These are phyloP conservation scores for Ganoderma resinaceum DNA, from an alignment of 1,284 basidiomycete species.

Conservation along the genomic window DNA sequence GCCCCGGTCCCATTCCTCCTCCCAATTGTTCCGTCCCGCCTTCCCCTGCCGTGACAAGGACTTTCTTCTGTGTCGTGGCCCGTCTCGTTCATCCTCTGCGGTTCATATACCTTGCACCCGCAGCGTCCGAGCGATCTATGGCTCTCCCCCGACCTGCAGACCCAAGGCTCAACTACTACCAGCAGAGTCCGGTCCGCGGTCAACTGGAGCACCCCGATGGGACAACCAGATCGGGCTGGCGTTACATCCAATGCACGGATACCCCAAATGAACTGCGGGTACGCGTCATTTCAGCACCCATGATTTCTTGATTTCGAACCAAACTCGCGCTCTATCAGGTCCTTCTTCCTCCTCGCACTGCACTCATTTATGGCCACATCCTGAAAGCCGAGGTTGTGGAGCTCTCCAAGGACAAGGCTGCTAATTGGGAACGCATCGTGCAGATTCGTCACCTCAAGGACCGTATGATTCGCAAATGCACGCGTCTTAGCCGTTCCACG, in stretches of 20 bases:
- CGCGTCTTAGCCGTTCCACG: conserved; percentile 55
- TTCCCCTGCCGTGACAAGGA: not conserved
- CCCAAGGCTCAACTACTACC: conserved; percentile 58
- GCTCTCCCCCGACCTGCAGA: conserved; percentile 32
- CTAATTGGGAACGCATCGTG: conserved; percentile 70
- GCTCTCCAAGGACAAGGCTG: conserved; percentile 58
- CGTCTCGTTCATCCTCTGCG: conserved; percentile 14
- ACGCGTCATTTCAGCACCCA: conserved; percentile 20
- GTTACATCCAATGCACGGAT: conserved; percentile 77
- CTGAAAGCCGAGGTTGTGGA: conserved; percentile 66
- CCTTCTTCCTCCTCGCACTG: conserved; percentile 72
- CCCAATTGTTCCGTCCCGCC: conserved; percentile 23
- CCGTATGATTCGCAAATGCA: conserved; percentile 79
- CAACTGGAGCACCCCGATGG: conserved; percentile 71
- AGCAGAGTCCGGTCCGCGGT: conserved; percentile 70
- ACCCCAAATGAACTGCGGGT: conserved; percentile 78
- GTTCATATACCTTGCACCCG: conserved; percentile 8
- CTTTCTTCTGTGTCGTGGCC: conserved; percentile 2
- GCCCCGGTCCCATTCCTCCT: conserved; percentile 13
- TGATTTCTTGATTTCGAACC: not conserved
- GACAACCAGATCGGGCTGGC: conserved; percentile 61
- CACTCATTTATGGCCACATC: conserved; percentile 69
- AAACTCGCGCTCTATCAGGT: conserved; percentile 49
- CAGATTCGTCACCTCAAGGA: conserved; percentile 80
- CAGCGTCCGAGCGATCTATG: conserved; percentile 29